Base-by-base conservation (phyloP, 768 basidiomycete species). In the Tricholoma flavovirens region DNA sequence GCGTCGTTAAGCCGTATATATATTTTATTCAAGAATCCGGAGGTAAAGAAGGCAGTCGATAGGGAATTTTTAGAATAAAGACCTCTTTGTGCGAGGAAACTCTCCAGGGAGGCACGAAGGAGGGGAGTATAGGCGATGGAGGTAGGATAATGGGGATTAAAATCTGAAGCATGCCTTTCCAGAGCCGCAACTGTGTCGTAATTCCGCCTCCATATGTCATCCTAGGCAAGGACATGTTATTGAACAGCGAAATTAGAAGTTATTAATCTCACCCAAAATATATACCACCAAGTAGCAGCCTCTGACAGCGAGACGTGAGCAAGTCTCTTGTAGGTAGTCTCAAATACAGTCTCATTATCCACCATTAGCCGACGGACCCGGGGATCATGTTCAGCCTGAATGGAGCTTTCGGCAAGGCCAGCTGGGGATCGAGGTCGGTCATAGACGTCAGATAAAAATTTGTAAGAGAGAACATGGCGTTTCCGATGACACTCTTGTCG, bases 171-270 rank as follows among this genome's bases (percentile, higher is more conserved):
- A 61, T 85, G 74, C 5, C 69, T 73, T 46, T 66, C 54, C 12
- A 90, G 67, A 14, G 71, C 75, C 15, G 71, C 60, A 46, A 88
- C 81, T 0, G 84, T 81, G 43, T 79, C 76, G 61, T 81, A 67
- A 64, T 90, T 90, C 53, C 87, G 74, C 58, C 87, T 74, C 87
- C 87, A 90, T 6, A 88, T 64, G 65, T 89, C 88, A 63, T 90
- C 88, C 87, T 87, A 56, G 19, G 51, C 8, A 52, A 17, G 19
- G 38, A 60, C 29, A 26, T 3, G 59, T 58, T 29, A 52, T 54
- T 45, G 7, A 11, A 26, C 7, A 43, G 0, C 19, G 43, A 14
- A 42, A 17, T 21, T 45, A 10, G 33, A 36, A 26, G 22, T 51
- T 51, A 7, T 14, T 5, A 15, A n/a, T 32, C 80, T 61, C 50